phyloP scores from a whole-genome alignment of 176 grass and related monocot genomes.

The Themeda triandra region DNA sequence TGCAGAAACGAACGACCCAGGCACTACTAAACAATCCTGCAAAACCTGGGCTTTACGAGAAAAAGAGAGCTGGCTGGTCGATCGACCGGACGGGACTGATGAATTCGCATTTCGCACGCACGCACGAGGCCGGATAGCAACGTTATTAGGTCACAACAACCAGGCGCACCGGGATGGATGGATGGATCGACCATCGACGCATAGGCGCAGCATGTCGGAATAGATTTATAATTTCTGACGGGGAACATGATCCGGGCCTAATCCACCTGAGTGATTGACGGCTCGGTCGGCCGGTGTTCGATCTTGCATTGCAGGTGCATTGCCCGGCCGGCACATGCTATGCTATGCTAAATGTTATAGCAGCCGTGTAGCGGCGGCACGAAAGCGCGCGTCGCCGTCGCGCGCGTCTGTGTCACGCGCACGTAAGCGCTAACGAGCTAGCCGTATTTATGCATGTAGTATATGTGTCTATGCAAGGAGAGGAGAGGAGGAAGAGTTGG shows the following conservation, averaged over 20 bases:
- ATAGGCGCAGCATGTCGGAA: not conserved
- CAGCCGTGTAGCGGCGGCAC: not conserved
- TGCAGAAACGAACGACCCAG: not conserved
- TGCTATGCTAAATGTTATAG: too few relatives aligned
- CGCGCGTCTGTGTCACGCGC: not conserved
- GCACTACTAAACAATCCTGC: not conserved
- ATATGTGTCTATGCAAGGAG: too few relatives aligned
- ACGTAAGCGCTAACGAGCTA: not conserved
- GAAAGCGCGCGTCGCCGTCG: not conserved
- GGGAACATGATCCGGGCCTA: not conserved
- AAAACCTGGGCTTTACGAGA: too few relatives aligned
- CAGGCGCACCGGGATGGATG: not conserved
- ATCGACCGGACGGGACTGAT: too few relatives aligned
- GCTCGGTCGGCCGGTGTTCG: not conserved
- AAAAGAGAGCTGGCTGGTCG: not conserved
- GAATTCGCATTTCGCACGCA: not conserved
- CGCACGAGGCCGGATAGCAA: slow-evolving; percentile 11
- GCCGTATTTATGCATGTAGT: too few relatives aligned
- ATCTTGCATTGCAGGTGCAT: too few relatives aligned
- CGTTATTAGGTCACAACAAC: not conserved
- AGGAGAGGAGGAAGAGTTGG: slow-evolving; percentile 6
- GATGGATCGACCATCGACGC: not conserved
- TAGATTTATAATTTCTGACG: not conserved
- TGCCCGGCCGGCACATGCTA: not conserved
- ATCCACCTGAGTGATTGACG: not conserved